Base-by-base conservation (phyloP, 306 rosid species). In the Urtica urens region DNA sequence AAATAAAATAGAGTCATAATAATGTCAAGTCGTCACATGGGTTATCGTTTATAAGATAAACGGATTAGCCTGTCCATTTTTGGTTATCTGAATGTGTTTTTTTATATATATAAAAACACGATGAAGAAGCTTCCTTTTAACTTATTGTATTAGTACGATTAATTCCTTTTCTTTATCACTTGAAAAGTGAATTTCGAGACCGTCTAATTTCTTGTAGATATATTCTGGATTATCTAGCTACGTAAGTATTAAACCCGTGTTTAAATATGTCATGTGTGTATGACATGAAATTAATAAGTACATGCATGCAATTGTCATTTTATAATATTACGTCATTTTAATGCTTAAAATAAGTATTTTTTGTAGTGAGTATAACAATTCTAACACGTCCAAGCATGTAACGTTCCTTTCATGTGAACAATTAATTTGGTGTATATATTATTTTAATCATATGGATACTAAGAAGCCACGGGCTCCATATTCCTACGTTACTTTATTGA, bases 221-320 rank as follows among this genome's bases (percentile, higher is more conserved):
- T n/a, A n/a, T n/a, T n/a, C n/a, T n/a, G n/a, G n/a, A n/a, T n/a
- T n/a, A n/a, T n/a, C n/a, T n/a, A n/a, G n/a, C n/a, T n/a, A n/a
- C n/a, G n/a, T n/a, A n/a, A n/a, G n/a, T n/a, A n/a, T n/a, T n/a
- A n/a, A n/a, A n/a, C n/a, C n/a, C n/a, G n/a, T n/a, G n/a, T n/a
- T n/a, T n/a, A n/a, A n/a, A n/a, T n/a, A n/a, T n/a, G n/a, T n/a
- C n/a, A n/a, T n/a, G n/a, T n/a, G n/a, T n/a, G n/a, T n/a, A n/a
- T n/a, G n/a, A n/a, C n/a, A n/a, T n/a, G n/a, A n/a, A n/a, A n/a
- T n/a, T n/a, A n/a, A n/a, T n/a, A n/a, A n/a, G n/a, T n/a, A 51
- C 53, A 42, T 41, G 41, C 47, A 52, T 12, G 30, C 60, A 19
- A 20, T 51, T 38, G 51, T 23, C 41, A 13, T 1, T 23, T 50